phyloP scores from a whole-genome alignment of 805 yeast genomes.

The Schwanniomyces pseudopolymorphus region DNA sequence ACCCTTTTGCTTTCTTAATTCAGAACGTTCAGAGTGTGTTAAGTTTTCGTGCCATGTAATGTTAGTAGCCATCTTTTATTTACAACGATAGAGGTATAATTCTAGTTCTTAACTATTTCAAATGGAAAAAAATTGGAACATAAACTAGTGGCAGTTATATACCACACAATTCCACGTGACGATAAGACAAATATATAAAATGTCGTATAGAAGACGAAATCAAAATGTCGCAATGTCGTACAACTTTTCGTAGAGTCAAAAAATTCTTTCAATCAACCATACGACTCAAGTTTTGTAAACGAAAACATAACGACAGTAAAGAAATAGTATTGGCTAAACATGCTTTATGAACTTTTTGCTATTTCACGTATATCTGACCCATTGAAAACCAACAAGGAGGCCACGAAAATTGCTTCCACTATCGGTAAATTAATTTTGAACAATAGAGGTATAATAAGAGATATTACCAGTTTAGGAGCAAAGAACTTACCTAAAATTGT shows the following conservation, averaged over 20 bases:
- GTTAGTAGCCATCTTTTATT: conserved; percentile 76
- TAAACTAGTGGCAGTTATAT: neutral
- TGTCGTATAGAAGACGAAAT: neutral
- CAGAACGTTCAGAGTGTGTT: conserved; percentile 76
- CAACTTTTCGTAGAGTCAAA: neutral
- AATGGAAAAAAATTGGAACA: neutral
- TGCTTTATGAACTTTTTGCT: conserved; percentile 90
- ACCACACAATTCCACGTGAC: conserved; percentile 4
- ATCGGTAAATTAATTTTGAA: conserved; percentile 79
- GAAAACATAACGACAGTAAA: neutral
- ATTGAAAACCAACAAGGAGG: conserved; percentile 37
- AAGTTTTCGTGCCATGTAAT: conserved; percentile 95
- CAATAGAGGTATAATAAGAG: conserved; percentile 93
- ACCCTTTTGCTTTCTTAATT: conserved; percentile 75
- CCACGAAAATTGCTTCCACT: conserved; percentile 50
- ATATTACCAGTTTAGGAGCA: conserved; percentile 75
- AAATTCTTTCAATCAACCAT: neutral
- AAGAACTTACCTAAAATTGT: conserved; percentile 77
- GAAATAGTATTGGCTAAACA: conserved; percentile 19
- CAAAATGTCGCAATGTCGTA: neutral
- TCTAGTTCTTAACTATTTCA: neutral
- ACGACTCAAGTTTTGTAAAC: neutral
- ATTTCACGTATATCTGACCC: conserved; percentile 79
- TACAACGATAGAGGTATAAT: neutral
- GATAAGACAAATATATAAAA: neutral